Base-by-base conservation (phyloP, 345 rosid genomes). In the Euphorbia tirucalli region DNA sequence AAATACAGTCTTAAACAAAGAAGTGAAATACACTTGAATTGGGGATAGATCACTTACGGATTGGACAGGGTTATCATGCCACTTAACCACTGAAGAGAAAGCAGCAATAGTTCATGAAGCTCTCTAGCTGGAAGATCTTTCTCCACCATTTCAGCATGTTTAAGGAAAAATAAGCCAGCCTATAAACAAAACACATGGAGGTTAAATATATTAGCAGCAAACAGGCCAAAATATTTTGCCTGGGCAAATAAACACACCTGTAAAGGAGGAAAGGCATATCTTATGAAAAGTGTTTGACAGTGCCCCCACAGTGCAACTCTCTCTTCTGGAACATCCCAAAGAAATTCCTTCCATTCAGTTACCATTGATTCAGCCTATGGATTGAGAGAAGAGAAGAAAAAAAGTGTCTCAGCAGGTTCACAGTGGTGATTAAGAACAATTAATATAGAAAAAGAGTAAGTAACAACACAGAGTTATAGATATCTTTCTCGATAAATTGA, bases 241-340 rank as follows among this genome's bases (percentile, higher is more conserved):
- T 49, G 16, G n/a, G 14, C 62, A 61, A 65, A 72, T 25, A 56
- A 79, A 71, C 59, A 72, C 67, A 95, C 99, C 93, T 87, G 91
- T 68, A 92, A 82, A 77, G 93, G 87, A 70, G 96, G 96, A 75
- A 90, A 95, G 71, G 97, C 84, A 80, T 88, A 85, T 88, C 98
- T 83, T 70, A 89, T 86, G 77, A 95, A 92, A 72, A 95, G 82
- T 3, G 88, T 88, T 84, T 95, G 99, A 80, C 99, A 95, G 77
- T 95, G 99, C 68, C 89, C 88, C 98, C 99, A 95, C 75, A 95
- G 79, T 69, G 98, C 93, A 79, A 92, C 88, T 86, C 98, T 90
- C 83, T 95, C 99, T 84, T 95, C 99, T 48, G 94, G 94, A 76
- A 95, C 97, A 87, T 95, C 99, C 99, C 99, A 95, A 56, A 95